These are phyloP conservation scores for Glonium stellatum DNA, from an alignment of 495 filamentous ascomycete species.

Conservation along the genomic window DNA sequence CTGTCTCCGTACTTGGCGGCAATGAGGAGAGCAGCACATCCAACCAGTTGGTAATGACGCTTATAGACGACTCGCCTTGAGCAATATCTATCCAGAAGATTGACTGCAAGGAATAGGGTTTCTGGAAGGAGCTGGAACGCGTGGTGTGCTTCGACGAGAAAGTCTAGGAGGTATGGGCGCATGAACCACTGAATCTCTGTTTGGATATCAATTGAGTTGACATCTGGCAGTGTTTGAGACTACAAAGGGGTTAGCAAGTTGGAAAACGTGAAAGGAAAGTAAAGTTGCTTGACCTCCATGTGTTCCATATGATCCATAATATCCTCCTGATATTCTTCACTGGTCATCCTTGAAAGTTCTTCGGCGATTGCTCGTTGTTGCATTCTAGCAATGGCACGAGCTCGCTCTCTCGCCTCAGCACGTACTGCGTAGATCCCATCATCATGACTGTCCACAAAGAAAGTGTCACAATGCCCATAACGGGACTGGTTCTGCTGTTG, in stretches of 20 bases:
- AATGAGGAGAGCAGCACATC: conserved; percentile 91
- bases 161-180: conserved; percentile 96
- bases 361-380: conserved; percentile 78
- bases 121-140: conserved; percentile 91
- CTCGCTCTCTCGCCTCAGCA: conserved; percentile 54
- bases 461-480: conserved; percentile 57
- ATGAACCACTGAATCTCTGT: conserved; percentile 99
- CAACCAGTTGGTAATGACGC: conserved; percentile 96
- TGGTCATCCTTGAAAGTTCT: conserved; percentile 72
- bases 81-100: conserved; percentile 95
- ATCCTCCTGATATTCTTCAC: conserved; percentile 87
- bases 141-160: conserved; percentile 92
- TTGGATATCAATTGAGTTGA: conserved; percentile 96
- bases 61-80: conserved; percentile 98
- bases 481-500: conserved; percentile 37
- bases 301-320: conserved; percentile 86
- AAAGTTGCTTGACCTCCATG: conserved; percentile 71
- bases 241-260: conserved; percentile 39
- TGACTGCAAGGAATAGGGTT: conserved; percentile 91
- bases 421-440: conserved; percentile 43
- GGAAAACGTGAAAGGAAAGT: conserved; percentile 1
- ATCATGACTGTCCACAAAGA: conserved; percentile 82
- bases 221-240: conserved; percentile 86
- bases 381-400: conserved; percentile 65
- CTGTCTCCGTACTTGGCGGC: conserved; percentile 98